Evolutionary conservation across 2,329 filamentous ascomycete species (phyloP), one percentile per base, ranked within the genome.

Genomic region (Zasmidium citrigriseum): DNA sequence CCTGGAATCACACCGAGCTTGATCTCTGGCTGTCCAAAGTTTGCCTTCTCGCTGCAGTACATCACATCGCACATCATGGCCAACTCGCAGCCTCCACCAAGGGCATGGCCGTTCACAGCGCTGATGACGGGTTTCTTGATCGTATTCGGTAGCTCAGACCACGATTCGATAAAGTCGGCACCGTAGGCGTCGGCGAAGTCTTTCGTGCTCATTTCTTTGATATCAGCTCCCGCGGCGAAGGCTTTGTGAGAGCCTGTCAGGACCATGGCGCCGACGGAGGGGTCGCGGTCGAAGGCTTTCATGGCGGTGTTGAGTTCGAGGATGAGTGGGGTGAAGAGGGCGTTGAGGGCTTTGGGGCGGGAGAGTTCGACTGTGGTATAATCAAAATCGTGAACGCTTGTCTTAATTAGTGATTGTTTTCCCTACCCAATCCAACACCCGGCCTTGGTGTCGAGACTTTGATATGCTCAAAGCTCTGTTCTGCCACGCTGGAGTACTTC

Each of bases 21-120:
- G 80, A 99, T 91, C 81, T 99, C 95, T 0, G 95, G 95, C 78
- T 98, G 95, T 12, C 95, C 95, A 73, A 99, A 97, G 69, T 91
- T 96, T 65, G 95, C 93, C 16, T 77, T 85, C 52, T 88, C 83
- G 1, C 90, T 93, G 78, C 90, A 95, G 82, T 98, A 98, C 60
- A 99, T 78, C 66, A 98, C 88, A 74, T 99, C 95, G 71, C 89
- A 91, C 95, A 98, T 99, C 82, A 99, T 89, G 51, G 95, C 93
- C 14, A 99, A 84, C 80, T 99, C 95, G 74, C 95, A 99, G 48
- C 95, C 95, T 54, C 95, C 95, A 23, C 95, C 95, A 1, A 99
- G 85, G 2, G 95, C 95, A 72, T 97, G 93, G 18, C 95, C 95
- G 10, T 95, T 95, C 2, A 99, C 93, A 22, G 95, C 95, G 14